Evolutionary conservation across 768 basidiomycete species (phyloP).

Genomic region (Lenzites betulinus): DNA sequence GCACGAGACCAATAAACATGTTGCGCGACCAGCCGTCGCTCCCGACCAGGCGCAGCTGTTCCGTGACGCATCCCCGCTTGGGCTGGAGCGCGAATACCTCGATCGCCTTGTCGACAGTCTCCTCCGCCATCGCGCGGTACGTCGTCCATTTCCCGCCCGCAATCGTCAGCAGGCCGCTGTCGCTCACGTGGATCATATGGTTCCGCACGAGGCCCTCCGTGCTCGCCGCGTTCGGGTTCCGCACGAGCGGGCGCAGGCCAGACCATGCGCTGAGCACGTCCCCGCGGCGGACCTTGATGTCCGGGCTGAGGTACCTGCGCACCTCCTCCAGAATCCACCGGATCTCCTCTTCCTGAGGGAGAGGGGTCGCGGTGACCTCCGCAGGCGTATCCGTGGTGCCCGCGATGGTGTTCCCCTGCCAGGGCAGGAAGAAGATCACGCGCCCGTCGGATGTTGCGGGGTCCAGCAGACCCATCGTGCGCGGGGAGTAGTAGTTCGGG

Average conservation of each 20-base stretch:
- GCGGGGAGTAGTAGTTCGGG: conserved; percentile 95
- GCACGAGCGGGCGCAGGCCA: conserved; percentile 87
- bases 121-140: conserved; percentile 94
- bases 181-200: conserved; percentile 86
- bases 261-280: conserved; percentile 97
- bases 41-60: conserved; percentile 80
- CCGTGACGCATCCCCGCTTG: conserved; percentile 73
- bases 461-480: conserved; percentile 93
- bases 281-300: conserved; percentile 91
- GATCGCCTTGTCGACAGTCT: conserved; percentile 88
- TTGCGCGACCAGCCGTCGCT: conserved; percentile 93
- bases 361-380: conserved; percentile 69
- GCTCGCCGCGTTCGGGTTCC: conserved; percentile 70
- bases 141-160: conserved; percentile 99
- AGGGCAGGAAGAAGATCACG: conserved; percentile 98
- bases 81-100: conserved; percentile 70
- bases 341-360: conserved; percentile 90
- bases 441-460: conserved; percentile 95
- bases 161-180: conserved; percentile 86
- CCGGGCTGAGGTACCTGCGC: conserved; percentile 81
- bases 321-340: conserved; percentile 97
- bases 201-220: conserved; percentile 91
- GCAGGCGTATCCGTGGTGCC: conserved; percentile 93
- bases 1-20: conserved; percentile 96
- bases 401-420: conserved; percentile 97